Base-by-base conservation (phyloP, 805 yeast genomes). In the Candida berthetii region DNA sequence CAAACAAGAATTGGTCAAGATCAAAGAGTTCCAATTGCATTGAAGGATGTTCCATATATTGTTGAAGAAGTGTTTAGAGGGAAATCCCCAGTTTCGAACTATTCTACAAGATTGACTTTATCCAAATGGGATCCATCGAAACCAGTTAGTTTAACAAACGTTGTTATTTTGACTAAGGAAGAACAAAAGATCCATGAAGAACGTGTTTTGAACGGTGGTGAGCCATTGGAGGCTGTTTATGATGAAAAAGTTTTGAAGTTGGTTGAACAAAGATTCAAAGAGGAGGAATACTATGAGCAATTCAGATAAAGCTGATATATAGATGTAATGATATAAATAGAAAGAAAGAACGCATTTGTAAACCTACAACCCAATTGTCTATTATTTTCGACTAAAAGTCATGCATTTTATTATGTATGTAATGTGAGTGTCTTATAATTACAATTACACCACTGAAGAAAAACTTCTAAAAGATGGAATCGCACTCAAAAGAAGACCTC, bases 21-120 rank as follows among this genome's bases (percentile, higher is more conserved):
- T 40, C 90, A 82, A 60, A 71, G 88, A 35, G 78, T 86, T n/a
- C 91, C 91, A 28, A 69, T 85, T 24, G 71, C 88, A 1, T 53
- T 81, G 42, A 67, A 64, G 37, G 99, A 93, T 45, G 80, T 87
- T 22, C 84, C 80, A 36, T 93, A 89, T 57, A 70, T 91, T 14
- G 69, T 90, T 29, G 98, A 91, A 57, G 99, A 93, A 63, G 83
- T 93, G 3, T 93, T 80, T 68, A 78, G 95, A 46, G 97, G 98
- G 13, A 88, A 89, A 61, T 84, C 96, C 0, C 93, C 95, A 15
- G 72, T 90, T 13, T 82, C 95, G 15, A 85, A 90, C 16, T 85
- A 72, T 52, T 82, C 90, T 6, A 85, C 95, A 1, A 76, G 89
- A 52, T 67, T 91, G 45, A 78, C 91, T 1, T 69, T 93, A 32